phyloP scores from a whole-genome alignment of 805 yeast genomes.

The Cyberlindnera petersonii region DNA sequence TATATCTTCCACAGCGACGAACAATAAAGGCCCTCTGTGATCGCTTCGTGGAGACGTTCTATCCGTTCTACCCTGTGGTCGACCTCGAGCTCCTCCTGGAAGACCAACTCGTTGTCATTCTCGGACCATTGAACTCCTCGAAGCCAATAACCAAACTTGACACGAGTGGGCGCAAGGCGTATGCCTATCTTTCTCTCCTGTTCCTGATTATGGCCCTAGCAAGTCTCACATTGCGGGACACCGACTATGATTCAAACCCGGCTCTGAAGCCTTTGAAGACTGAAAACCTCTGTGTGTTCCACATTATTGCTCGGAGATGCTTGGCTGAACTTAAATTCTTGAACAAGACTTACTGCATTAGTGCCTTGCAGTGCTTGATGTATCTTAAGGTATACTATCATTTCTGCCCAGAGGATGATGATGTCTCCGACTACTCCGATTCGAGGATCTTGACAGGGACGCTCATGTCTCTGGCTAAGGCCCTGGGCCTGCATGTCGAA shows the following conservation, averaged over 20 bases:
- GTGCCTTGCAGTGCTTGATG: conserved; percentile 49
- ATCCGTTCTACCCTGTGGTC: conserved; percentile 24
- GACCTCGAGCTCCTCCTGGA: conserved; percentile 16
- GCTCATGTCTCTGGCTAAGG: conserved; percentile 46
- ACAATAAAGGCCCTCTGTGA: conserved; percentile 12
- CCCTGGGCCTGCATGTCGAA: conserved; percentile 54
- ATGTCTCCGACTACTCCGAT: conserved; percentile 46
- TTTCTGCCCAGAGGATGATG: conserved; percentile 53
- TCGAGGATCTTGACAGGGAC: conserved; percentile 43
- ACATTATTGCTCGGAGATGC: conserved; percentile 31
- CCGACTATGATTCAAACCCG: conserved; percentile 12
- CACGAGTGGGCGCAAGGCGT: conserved; percentile 12
- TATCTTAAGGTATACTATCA: conserved; percentile 44
- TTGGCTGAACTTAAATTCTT: conserved; percentile 46
- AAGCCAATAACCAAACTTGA: conserved; percentile 2
- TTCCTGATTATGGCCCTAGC: conserved; percentile 21
- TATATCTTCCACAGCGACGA: conserved; percentile 16
- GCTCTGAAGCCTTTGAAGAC: conserved; percentile 1
- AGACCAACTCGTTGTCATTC: conserved; percentile 10
- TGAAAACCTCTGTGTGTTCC: conserved; percentile 5
- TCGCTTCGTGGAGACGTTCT: conserved; percentile 21
- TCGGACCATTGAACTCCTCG: conserved; percentile 1
- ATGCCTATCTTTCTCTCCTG: conserved; percentile 19
- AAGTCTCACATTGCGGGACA: conserved; percentile 13
- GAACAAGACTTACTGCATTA: conserved; percentile 39